Conservation (phyloP, 768 basidiomycete genomes). For the Xerocomellus amylosporus region DNA sequence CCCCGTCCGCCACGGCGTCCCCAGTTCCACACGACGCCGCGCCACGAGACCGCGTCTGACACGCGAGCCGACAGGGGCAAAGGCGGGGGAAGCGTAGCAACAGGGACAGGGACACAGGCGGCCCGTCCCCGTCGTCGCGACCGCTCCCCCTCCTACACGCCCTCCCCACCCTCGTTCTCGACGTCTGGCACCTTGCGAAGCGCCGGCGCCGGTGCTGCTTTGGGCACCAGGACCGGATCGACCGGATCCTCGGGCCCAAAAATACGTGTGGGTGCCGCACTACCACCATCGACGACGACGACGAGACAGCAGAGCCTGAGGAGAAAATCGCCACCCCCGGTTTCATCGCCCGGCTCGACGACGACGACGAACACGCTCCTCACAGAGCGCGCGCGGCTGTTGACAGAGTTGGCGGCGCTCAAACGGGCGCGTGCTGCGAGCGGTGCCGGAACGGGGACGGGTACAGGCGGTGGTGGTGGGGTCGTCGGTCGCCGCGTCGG, state of each 20-base stretch:
- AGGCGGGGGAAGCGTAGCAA: neutral
- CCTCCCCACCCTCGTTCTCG: slow-evolving; percentile 16
- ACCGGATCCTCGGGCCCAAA: neutral
- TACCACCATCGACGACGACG: too few relatives aligned
- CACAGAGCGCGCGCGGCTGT: slow-evolving; percentile 54
- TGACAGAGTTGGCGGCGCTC: slow-evolving; percentile 52
- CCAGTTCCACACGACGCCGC: neutral
- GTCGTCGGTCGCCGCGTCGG: slow-evolving; percentile 4
- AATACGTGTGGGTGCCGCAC: neutral
- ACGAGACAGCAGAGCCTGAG: neutral
- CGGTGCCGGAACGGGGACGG: neutral
- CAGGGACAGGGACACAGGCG: too few relatives aligned
- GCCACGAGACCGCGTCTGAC: neutral
- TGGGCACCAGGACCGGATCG: neutral
- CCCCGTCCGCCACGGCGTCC: slow-evolving; percentile 8
- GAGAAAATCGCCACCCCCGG: neutral
- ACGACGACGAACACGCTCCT: slow-evolving; percentile 48
- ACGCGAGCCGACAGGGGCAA: neutral
- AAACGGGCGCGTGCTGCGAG: slow-evolving; percentile 26
- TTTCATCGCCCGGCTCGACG: slow-evolving; percentile 28
- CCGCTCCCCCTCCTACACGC: slow-evolving; percentile 18
- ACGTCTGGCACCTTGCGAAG: neutral
- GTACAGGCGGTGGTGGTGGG: neutral
- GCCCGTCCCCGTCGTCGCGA: neutral
- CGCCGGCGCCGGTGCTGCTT: neutral